These are phyloP conservation scores for Rhinocladiella similis DNA, from an alignment of 2,329 filamentous ascomycete species.

Conservation along the genomic window DNA sequence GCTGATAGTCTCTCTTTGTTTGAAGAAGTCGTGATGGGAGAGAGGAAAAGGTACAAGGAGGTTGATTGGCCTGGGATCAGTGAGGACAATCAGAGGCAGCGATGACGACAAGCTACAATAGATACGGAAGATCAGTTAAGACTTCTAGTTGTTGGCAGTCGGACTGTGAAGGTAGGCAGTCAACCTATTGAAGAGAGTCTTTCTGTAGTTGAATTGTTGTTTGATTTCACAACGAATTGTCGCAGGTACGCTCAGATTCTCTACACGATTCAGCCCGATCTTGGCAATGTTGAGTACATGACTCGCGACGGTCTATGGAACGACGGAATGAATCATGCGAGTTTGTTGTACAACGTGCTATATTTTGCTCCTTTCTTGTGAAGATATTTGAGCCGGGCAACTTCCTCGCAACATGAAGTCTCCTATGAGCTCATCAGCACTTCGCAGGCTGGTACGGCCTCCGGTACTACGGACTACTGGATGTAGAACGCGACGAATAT, in stretches of 20 bases:
- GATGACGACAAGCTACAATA: no score
- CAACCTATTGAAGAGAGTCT: no score
- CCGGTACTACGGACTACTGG: not conserved
- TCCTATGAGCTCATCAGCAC: not conserved
- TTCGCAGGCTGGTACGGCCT: not conserved
- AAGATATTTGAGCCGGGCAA: not conserved
- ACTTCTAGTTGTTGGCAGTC: not conserved
- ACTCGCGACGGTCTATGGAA: not conserved
- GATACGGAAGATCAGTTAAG: no score
- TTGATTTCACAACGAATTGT: not conserved
- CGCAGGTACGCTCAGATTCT: not conserved
- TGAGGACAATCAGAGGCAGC: no score
- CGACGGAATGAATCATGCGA: not conserved
- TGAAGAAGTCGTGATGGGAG: no score
- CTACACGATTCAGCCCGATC: not conserved
- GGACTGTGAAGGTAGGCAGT: not conserved
- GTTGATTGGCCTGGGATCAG: no score
- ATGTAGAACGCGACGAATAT: conserved; percentile 4
- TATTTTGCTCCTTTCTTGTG: not conserved
- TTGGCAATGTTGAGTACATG: not conserved
- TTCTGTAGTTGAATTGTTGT: not conserved
- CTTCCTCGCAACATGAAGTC: not conserved
- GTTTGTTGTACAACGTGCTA: not conserved
- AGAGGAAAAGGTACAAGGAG: not conserved
- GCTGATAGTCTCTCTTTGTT: no score